These are phyloP conservation scores for Fusarium sp. DNA, from an alignment of 2,329 filamentous ascomycete species.

Conservation along the genomic window DNA sequence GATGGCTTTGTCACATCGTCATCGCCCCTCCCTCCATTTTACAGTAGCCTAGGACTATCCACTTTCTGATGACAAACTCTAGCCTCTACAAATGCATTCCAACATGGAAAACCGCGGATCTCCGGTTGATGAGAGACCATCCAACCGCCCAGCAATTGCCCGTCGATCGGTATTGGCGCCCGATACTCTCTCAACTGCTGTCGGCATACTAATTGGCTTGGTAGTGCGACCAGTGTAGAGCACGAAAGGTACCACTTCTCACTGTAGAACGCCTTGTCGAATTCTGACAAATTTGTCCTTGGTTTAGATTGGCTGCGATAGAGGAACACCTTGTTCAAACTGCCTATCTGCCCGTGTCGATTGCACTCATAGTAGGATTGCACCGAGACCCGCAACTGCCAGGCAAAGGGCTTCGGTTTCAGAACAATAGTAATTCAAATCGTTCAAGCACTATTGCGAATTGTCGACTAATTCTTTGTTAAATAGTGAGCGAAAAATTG, in stretches of 20 bases:
- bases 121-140: slow-evolving; percentile 6
- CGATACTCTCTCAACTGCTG: rapidly evolving
- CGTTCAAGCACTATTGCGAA: rapidly evolving
- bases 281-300: not conserved
- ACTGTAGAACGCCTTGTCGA: rapidly evolving
- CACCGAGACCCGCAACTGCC: slow-evolving; percentile 42
- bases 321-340: slow-evolving; percentile 49
- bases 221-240: slow-evolving; percentile 48
- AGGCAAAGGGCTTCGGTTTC: slow-evolving; percentile 57
- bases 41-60: not conserved
- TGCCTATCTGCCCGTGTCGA: slow-evolving; percentile 53
- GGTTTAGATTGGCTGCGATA: slow-evolving; percentile 40
- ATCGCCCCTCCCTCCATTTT: not conserved
- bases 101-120: slow-evolving; percentile 39
- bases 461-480: rapidly evolving
- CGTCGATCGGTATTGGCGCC: slow-evolving; percentile 39
- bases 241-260: slow-evolving; percentile 32
- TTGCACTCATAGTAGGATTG: slow-evolving; percentile 53
- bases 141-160: slow-evolving; percentile 19
- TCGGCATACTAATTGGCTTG: not conserved
- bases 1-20: slow-evolving; percentile 6
- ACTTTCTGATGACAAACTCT: not conserved
- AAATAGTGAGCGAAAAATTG: slow-evolving; percentile 57
- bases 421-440: slow-evolving; percentile 53
- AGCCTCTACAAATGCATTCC: too few relatives aligned